Conservation (phyloP, 768 basidiomycete genomes). For the Collybia nuda region DNA sequence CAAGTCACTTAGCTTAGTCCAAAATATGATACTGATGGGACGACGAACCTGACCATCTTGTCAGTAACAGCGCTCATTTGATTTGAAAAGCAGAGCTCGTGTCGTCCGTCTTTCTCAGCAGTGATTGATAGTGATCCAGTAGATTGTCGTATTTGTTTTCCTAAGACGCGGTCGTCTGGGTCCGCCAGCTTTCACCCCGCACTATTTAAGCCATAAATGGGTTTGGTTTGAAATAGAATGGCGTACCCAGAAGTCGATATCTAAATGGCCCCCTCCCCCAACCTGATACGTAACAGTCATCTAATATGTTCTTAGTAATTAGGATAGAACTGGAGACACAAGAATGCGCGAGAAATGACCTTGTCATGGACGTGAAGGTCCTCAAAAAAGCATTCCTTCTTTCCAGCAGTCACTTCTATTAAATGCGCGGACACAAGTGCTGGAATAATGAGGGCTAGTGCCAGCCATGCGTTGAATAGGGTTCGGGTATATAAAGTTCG, state of each 20-base stretch:
- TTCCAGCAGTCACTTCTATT: conserved; percentile 73
- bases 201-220: conserved; percentile 8
- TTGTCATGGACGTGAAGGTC: conserved; percentile 91
- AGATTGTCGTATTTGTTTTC: conserved; percentile 82
- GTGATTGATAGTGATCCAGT: conserved; percentile 90
- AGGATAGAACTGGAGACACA: neutral
- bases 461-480: conserved; percentile 35
- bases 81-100: conserved; percentile 98
- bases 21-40: neutral
- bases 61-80: conserved; percentile 97
- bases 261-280: conserved; percentile 93
- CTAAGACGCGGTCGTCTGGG: conserved; percentile 64
- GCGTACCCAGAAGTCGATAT: conserved; percentile 95
- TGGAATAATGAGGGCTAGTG: conserved; percentile 40
- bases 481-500: conserved; percentile 31
- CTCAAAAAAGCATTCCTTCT: conserved; percentile 96
- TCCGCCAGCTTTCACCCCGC: conserved; percentile 64
- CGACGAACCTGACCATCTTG: conserved; percentile 84
- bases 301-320: conserved; percentile 36
- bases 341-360: conserved; percentile 33
- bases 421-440: conserved; percentile 58
- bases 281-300: conserved; percentile 99
- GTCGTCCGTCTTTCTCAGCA: conserved; percentile 81
- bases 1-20: conserved; percentile 3
- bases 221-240: neutral